These are phyloP conservation scores for Hydrangea macrophylla DNA, from an alignment of 148 eudicot species.

Conservation along the genomic window DNA sequence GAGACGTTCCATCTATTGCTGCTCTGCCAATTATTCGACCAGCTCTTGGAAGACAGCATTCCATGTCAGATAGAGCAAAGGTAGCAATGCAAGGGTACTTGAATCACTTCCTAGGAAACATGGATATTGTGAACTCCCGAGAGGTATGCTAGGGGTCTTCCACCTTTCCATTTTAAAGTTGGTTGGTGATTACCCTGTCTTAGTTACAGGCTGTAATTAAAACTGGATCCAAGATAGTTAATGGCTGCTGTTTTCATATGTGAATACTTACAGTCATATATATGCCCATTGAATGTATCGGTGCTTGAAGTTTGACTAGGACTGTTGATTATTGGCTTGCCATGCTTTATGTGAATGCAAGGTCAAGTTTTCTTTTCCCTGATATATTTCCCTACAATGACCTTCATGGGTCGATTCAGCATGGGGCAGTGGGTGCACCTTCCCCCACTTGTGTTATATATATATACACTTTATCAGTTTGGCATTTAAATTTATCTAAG, in stretches of 20 bases:
- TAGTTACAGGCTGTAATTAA: background rate
- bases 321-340: background rate
- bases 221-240: background rate
- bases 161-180: background rate
- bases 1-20: slow-evolving; percentile 99
- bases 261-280: background rate
- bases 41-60: slow-evolving; percentile 83
- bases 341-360: background rate
- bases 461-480: no score
- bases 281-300: background rate
- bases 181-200: background rate
- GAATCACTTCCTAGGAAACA: slow-evolving; percentile 83
- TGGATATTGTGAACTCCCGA: slow-evolving; percentile 87
- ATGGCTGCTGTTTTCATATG: background rate
- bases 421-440: no score
- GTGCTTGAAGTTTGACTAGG: background rate
- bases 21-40: slow-evolving; percentile 96
- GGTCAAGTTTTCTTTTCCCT: no score
- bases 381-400: no score
- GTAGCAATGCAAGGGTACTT: slow-evolving; percentile 96
- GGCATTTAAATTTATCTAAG: no score
- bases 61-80: slow-evolving; percentile 89
- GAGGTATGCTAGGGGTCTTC: slow-evolving; percentile 51
- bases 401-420: no score
- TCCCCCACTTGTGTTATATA: no score